Evolutionary conservation across 2,329 filamentous ascomycete genomes (phyloP), one percentile per base, ranked within the genome.

Genomic region (Fusarium falciforme): DNA sequence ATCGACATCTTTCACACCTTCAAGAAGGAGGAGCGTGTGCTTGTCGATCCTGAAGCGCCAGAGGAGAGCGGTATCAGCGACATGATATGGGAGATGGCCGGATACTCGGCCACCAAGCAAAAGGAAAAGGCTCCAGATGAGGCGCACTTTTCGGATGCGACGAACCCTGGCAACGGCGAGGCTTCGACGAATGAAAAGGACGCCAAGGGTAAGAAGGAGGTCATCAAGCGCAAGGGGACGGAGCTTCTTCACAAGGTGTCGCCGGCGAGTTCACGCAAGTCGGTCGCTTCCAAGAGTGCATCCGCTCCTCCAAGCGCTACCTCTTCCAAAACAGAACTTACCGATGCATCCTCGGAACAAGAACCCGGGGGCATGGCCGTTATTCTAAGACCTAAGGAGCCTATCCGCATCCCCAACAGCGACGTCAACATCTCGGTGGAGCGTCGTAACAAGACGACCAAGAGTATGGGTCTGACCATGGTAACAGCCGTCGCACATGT

Each of bases 351-450:
- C 3, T 77, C 82, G 29, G 85, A 85, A 7, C 73, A 85, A 33
- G 87, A 91, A 74, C 84, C 88, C 0, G 91, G 91, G 33, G 91
- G 93, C 29, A 92, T 92, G 74, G 90, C 90, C 3, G 93, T 97
- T 44, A 91, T 98, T 31, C 93, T 98, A 79, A 92, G 91, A 49
- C 94, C 96, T 0, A 83, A 85, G 0, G 85, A 86, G 5, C 91
- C 91, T 0, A 85, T 98, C 6, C 88, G 92, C 9, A 83, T 98
- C 1, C 91, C 93, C 1, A 93, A 92, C 55, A 95, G 93, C 80
- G 96, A 98, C 79, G 88, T 98, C 76, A 98, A 97, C 81, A 93
- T 98, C 74, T 92, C 95, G 59, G 91, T 98, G 27, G 95, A 98
- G 83, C 90, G 94, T 9, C 91, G 95, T 38, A 97, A 95, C 83